These are phyloP conservation scores for Physcomitrium patens DNA, from an alignment of 225 moss, liverwort and hornwort genomes.

Conservation along the genomic window DNA sequence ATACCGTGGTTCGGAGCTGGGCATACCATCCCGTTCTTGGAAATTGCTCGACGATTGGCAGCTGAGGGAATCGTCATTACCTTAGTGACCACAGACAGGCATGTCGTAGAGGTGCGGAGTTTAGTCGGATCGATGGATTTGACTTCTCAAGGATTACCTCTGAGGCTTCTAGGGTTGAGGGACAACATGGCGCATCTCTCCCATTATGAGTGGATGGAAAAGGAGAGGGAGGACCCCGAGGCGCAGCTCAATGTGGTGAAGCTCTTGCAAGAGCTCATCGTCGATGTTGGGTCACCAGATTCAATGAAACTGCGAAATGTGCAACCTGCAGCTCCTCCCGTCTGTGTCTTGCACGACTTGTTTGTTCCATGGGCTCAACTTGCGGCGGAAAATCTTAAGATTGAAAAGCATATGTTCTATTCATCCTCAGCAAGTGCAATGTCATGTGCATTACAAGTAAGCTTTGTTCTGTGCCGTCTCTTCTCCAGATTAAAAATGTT, in stretches of 20 bases:
- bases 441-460: constrained; percentile 10
- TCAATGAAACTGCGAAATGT: constrained; percentile 11
- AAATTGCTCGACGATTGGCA: background rate
- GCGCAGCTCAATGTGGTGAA: background rate
- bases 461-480: no score
- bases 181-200: background rate
- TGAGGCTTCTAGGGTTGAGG: background rate
- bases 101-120: background rate
- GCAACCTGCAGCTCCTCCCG: constrained; percentile 21
- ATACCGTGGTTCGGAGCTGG: background rate
- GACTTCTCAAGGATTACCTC: background rate
- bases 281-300: constrained; percentile 12
- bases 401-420: constrained; percentile 24
- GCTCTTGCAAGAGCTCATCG: background rate
- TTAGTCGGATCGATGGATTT: background rate
- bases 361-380: constrained; percentile 16
- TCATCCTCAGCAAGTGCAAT: background rate
- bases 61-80: background rate
- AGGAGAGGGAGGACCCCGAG: background rate
- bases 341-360: constrained; percentile 23
- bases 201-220: no score
- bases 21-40: background rate
- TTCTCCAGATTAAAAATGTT: no score
- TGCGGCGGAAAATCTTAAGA: constrained; percentile 13
- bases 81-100: background rate